Evolutionary conservation across 2,329 filamentous ascomycete genomes (phyloP), one percentile per base, ranked within the genome.

Genomic region (Pseudopithomyces chartarum): DNA sequence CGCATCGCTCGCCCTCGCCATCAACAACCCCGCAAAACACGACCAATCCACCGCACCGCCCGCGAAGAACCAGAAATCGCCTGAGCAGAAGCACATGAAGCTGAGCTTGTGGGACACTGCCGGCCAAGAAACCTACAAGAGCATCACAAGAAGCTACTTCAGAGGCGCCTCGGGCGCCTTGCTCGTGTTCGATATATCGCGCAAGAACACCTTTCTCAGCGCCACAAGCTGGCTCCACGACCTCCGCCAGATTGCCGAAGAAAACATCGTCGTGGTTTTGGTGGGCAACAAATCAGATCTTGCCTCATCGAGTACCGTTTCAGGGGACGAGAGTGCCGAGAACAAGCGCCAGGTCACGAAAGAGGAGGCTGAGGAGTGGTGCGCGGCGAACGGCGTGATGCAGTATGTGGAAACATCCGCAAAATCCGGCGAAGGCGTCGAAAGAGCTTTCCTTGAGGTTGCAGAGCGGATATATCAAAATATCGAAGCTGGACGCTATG

Each of bases 71-170:
- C 66, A 74, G 33, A 51, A 57, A 55, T 65, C 74, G 13, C 71
- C 74, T 38, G 63, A 66, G 42, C 84, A 87, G 66, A 86, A 86
- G 87, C 89, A 94, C 79, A 97, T 97, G 92, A 97, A 97, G 78
- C 84, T 97, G 5, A 92, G 88, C 43, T 82, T 98, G 11, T 98
- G 94, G 94, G 94, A 97, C 73, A 98, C 94, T 0, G 94, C 94
- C 15, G 94, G 94, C 23, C 94, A 98, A 76, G 94, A 98, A 80
- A 97, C 92, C 12, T 98, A 98, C 82, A 97, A 97, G 76, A 94
- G 90, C 43, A 95, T 98, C 57, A 98, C 94, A 8, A 84, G 94
- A 53, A 95, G 90, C 59, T 97, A 97, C 80, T 97, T 97, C 78
- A 89, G 93, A 52, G 93, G 92, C 68, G 88, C 88, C 38, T 87